phyloP scores from a whole-genome alignment of 2,329 filamentous ascomycete species.

The Ophiostoma australiae region DNA sequence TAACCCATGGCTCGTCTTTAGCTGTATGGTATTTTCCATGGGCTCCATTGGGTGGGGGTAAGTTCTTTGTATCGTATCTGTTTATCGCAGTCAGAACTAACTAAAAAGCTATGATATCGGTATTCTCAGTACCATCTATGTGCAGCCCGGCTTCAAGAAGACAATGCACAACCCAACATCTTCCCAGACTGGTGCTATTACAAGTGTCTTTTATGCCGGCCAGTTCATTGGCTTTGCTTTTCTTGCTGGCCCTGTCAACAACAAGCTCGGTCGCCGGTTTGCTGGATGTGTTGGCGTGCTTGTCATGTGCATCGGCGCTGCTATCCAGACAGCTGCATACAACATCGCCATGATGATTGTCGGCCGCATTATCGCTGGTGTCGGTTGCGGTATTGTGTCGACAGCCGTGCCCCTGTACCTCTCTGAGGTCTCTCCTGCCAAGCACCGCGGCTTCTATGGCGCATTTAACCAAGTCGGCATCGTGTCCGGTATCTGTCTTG shows the following conservation, averaged over 20 bases:
- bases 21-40: conserved; percentile 26
- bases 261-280: conserved; percentile 28
- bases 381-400: conserved; percentile 28
- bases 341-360: conserved; percentile 27
- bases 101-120: conserved; percentile 24
- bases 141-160: conserved; percentile 28
- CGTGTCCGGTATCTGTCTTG: conserved; percentile 28
- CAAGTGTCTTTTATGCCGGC: conserved; percentile 29
- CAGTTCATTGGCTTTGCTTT: conserved; percentile 28
- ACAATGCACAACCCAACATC: conserved; percentile 27
- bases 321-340: conserved; percentile 26
- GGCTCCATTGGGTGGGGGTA: conserved; percentile 26
- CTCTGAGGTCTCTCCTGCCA: conserved; percentile 27
- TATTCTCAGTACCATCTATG: conserved; percentile 29
- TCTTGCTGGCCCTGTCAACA: conserved; percentile 25
- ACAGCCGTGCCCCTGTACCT: conserved; percentile 28
- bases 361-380: conserved; percentile 27
- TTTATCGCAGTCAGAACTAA: neutral
- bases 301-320: conserved; percentile 26
- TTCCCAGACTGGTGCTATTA: conserved; percentile 27
- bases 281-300: conserved; percentile 26
- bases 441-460: conserved; percentile 27
- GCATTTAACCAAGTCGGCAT: conserved; percentile 29
- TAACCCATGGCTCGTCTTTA: conserved; percentile 25
- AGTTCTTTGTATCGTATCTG: neutral